Evolutionary conservation across 305 asterid genomes (phyloP), one percentile per base, ranked within the genome.

Genomic region (Solanum aculeatissimum): DNA sequence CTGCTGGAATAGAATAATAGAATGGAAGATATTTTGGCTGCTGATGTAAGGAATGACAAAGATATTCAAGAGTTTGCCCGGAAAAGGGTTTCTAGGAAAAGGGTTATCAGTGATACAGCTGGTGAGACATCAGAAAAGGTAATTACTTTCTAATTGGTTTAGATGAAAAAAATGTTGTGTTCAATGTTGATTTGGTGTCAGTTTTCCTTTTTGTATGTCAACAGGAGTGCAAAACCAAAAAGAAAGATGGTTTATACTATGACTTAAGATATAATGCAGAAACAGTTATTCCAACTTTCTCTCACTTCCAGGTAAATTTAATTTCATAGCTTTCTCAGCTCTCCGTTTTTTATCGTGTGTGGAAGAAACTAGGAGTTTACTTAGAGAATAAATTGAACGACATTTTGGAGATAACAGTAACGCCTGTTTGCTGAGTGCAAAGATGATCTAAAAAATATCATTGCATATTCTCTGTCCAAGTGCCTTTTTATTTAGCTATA

Each of bases 231-330:
- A 95, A 91, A 86, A 65, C 85, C 74, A 92, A 92, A 16, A 89
- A 90, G 65, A 95, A 92, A 88, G 93, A 94, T 38, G 88, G 86
- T 40, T 83, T 38, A 0, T 95, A 87, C 82, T 45, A 45, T 10
- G 95, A 86, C 63, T 96, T 96, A 88, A 90, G 94, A 82, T 92
- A 91, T 74, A 93, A 96, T 85, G 90, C 98, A 42, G 92, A 97
- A 90, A 93, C 95, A 58, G 96, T 95, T 85, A 93, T 87, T 81
- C 92, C 98, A 4, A 95, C 98, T 14, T 92, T 96, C 80, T 89
- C 91, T 84, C 97, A 96, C 88, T 93, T 92, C 89, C 97, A 92
- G 97, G 99, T 96, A 45, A 78, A 77, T 40, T 9, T 35, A 78
- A 77, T 40, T 9, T 35, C 78, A 70, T 6, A 19, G 15, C 78